Base-by-base conservation (phyloP, 2,329 filamentous ascomycete species). In the Diplodia scrobiculata region DNA sequence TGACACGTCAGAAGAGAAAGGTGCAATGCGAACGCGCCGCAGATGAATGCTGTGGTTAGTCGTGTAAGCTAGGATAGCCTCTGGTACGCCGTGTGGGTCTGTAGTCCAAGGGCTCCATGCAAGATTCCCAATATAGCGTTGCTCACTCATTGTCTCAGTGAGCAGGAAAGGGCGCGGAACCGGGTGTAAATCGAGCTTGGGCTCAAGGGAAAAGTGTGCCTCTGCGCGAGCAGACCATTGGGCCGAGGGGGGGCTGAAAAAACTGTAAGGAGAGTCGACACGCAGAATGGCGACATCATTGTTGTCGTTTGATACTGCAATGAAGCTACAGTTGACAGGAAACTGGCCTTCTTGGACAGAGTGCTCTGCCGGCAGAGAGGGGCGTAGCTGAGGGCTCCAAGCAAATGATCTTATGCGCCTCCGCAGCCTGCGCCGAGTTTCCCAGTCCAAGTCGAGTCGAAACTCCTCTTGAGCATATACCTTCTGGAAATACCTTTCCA, bases 261-360 rank as follows among this genome's bases (percentile, higher is more conserved):
- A 70, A 25, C 78, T 72, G 48, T 78, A 73, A 1, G 80, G 79
- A 4, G 80, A 78, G 11, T 73, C 67, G 14, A 81, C 59, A n/a
- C 69, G 68, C 4, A 81, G 21, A 7, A 81, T 68, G 5, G 75
- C 68, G 10, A 82, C 70, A 19, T 80, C 72, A 36, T 79, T 80
- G 48, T 78, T 73, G 47, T 81, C 79, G 53, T 80, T 81, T 3
- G 77, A 71, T 3, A 80, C 71, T 7, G 75, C 78, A 41, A 82
- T 53, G 17, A 78, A 71, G 52, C 48, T 48, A 51, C 65, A 55
- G 27, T 62, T 66, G 17, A 66, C 29, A 10, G 65, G 65, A 13
- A 66, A 41, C 27, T 54, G 47, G n/a, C 45, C 38, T 21, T 77
- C 72, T 72, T 69, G 72, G 74, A 5, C 69, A 68, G 32, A 72